A percentile compares a stretch with the other conserved stretches of the same genome.
These are phyloP conservation scores for Saksenaea vasiformis DNA, from an alignment of 371 early-diverging fungal genomes.

Conservation along the genomic window DNA sequence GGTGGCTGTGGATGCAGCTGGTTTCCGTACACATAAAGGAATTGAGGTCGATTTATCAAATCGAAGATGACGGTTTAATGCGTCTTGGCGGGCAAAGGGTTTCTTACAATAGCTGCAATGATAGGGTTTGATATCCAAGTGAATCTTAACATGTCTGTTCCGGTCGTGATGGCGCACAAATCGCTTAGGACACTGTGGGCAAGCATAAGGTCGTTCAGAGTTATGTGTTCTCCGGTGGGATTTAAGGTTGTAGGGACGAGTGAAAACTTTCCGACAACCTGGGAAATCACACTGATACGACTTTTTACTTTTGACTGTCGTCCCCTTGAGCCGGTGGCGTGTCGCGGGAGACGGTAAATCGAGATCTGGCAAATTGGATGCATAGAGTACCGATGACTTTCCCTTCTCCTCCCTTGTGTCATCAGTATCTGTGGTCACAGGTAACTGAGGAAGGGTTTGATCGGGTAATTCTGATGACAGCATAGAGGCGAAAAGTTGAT, in stretches of 20 bases:
- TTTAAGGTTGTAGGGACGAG: slow-evolving; percentile 82
- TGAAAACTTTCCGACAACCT: slow-evolving; percentile 73
- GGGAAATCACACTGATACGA: slow-evolving; percentile 23
- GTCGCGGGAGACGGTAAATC: neutral
- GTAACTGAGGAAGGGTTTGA: neutral
- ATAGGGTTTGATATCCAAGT: slow-evolving; percentile 67
- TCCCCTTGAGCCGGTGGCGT: neutral
- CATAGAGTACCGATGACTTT: neutral
- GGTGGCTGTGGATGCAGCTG: neutral
- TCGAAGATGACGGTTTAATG: slow-evolving; percentile 60
- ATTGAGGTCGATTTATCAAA: neutral
- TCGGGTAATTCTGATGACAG: neutral
- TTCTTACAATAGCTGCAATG: slow-evolving; percentile 66
- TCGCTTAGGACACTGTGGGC: slow-evolving; percentile 58
- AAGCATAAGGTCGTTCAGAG: slow-evolving; percentile 72
- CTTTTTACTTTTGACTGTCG: neutral
- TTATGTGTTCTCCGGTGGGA: slow-evolving; percentile 81
- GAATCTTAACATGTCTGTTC: slow-evolving; percentile 77
- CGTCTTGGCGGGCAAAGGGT: slow-evolving; percentile 78
- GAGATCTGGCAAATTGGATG: slow-evolving; percentile 13
- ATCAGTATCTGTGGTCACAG: neutral
- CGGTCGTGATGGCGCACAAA: slow-evolving; percentile 80
- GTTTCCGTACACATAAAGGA: neutral
- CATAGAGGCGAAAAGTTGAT: too few relatives aligned
- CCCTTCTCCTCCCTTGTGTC: neutral